Evolutionary conservation across 352 stramenopile species (phyloP), one percentile per base, ranked within the genome.

Genomic region (Globisporangium nodosum): DNA sequence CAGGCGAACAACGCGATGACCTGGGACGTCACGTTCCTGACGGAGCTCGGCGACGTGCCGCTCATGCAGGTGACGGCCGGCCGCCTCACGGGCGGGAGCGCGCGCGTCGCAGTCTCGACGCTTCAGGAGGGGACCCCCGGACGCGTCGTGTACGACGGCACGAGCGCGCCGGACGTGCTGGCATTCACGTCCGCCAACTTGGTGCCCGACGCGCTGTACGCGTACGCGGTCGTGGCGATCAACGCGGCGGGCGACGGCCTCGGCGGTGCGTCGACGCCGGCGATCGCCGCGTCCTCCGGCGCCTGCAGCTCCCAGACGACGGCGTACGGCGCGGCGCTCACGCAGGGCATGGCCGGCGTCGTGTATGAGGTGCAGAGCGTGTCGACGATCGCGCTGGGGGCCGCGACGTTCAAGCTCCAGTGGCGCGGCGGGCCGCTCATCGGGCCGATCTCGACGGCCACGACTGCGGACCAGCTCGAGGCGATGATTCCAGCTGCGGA

Each of bases 341-440:
- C 59, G 1, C 80, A 87, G 52, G 96, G 96, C 18, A 98, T 98
- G 69, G 87, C 94, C 13, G 94, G 96, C 4, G 79, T 96, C 35
- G 92, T 99, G 24, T 96, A 96, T 55, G 96, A 99, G 73, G 90
- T 97, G 37, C 96, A 99, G 72, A 96, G 79, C 16, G 72, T 99
- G 15, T 78, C 65, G 21, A 89, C 88, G 0, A 75, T 21, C 9
- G 60, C 52, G 6, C 48, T 87, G 1, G 69, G 49, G 0, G 20
- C 68, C 0, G 82, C 57, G 5, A 64, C 61, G 5, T 91, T 96
- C 55, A 80, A 69, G 8, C 51, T 96, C 13, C 64, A 56, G 3
- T 87, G 78, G 68, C 66, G 68, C 30, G 60, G 56, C 3, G 59
- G 67, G 1, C 50, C 68, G 16, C 42, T 66, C 0, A 79, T 88